Evolutionary conservation across 805 yeast genomes (phyloP).

Genomic region (Zygotorulaspora sp.): DNA sequence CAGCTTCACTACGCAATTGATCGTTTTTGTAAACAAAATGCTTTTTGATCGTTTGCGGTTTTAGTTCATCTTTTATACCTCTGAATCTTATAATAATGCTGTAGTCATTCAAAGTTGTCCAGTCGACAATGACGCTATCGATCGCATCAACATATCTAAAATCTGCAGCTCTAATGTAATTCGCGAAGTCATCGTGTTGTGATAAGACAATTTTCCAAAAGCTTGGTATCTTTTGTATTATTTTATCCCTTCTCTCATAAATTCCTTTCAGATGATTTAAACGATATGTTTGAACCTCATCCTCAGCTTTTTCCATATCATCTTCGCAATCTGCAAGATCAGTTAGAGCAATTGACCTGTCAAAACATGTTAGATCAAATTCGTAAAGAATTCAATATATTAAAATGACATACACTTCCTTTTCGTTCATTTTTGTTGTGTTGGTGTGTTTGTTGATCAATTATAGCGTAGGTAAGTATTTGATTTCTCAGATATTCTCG

Average conservation of each 20-base stretch:
- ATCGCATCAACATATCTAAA: conserved; percentile 67
- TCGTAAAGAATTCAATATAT: no score
- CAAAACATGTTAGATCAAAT: no score
- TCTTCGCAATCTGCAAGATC: conserved; percentile 54
- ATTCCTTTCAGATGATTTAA: conserved; percentile 51
- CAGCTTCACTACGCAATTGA: conserved; percentile 54
- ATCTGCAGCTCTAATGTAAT: conserved; percentile 71
- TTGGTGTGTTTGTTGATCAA: no score
- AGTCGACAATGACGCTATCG: conserved; percentile 56
- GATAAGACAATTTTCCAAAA: conserved; percentile 89
- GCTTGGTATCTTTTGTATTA: conserved; percentile 54
- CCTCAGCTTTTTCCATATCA: conserved; percentile 55
- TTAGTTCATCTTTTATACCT: conserved; percentile 44
- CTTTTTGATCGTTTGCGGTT: conserved; percentile 58
- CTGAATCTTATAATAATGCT: conserved; percentile 56
- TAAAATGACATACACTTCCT: no score
- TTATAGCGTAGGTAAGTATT: no score
- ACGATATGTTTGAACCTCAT: conserved; percentile 51
- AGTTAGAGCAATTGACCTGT: conserved; percentile 35
- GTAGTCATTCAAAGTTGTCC: conserved; percentile 47
- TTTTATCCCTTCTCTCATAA: conserved; percentile 51
- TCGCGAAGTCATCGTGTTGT: conserved; percentile 80
- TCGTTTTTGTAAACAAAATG: conserved; percentile 47
- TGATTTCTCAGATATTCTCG: no score
- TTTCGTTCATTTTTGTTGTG: no score